phyloP scores from a whole-genome alignment of 371 early-diverging fungal genomes.

The Mucor racemosus region DNA sequence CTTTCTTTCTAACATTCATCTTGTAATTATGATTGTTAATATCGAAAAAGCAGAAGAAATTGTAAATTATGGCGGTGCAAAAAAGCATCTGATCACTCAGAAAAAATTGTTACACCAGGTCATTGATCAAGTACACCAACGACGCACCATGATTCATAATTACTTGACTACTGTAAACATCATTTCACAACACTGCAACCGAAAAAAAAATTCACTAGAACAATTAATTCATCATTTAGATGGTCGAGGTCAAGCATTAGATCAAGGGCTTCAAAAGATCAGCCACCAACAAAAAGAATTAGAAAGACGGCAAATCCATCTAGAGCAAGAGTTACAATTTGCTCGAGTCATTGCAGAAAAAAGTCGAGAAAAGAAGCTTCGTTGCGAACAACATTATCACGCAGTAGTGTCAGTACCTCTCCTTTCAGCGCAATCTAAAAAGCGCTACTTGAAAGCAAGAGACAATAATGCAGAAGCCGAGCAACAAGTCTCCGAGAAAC shows the following conservation, averaged over 20 bases:
- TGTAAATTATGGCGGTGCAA: not conserved
- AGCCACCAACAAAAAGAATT: conserved; percentile 22
- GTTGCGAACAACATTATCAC: conserved; percentile 36
- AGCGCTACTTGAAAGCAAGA: conserved; percentile 43
- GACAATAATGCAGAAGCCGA: conserved; percentile 41
- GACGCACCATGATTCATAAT: conserved; percentile 1
- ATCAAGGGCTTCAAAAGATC: conserved; percentile 21
- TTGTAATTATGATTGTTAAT: conserved; percentile 13
- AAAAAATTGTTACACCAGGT: conserved; percentile 14
- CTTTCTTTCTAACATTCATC: conserved; percentile 8
- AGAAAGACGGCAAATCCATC: conserved; percentile 17
- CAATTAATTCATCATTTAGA: conserved; percentile 14
- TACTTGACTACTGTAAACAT: conserved; percentile 13
- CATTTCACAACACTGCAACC: conserved; percentile 4
- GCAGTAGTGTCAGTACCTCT: conserved; percentile 36
- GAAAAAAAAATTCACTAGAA: conserved; percentile 2
- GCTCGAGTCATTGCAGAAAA: conserved; percentile 24
- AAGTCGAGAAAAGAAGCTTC: conserved; percentile 31
- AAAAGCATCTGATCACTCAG: conserved; percentile 6
- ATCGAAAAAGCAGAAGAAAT: conserved; percentile 25
- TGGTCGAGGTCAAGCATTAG: conserved; percentile 14
- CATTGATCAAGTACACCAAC: conserved; percentile 13
- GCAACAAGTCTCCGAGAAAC: conserved; percentile 40
- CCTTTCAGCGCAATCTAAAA: conserved; percentile 32
- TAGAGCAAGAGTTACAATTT: conserved; percentile 16